Percentiles rank a stretch among this genome's conserved stretches.
phyloP scores from a whole-genome alignment of 345 rosid genomes.

The Cardamine occulta region DNA sequence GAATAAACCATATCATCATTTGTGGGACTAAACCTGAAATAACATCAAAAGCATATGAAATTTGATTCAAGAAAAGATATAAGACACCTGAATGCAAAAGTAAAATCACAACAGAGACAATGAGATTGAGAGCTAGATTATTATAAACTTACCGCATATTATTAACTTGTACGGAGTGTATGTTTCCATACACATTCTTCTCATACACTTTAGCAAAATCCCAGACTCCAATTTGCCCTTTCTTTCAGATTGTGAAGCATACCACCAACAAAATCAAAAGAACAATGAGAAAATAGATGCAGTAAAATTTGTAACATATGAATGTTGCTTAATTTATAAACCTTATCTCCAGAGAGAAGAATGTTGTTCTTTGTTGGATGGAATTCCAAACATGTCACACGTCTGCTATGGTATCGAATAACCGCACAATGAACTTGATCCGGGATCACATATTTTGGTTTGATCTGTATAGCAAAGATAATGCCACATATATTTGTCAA shows the following conservation, averaged over 20 bases:
- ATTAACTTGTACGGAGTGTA: conserved; percentile 84
- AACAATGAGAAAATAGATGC: conserved; percentile 5
- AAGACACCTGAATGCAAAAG: neutral
- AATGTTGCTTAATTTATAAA: conserved; percentile 15
- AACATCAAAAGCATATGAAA: neutral
- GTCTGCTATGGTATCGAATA: conserved; percentile 90
- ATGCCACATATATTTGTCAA: neutral
- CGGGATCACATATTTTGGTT: conserved; percentile 76
- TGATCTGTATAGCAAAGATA: conserved; percentile 51
- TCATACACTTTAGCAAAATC: conserved; percentile 88
- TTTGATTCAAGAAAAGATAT: too few relatives aligned
- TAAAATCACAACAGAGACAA: neutral
- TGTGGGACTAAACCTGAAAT: conserved; percentile 73
- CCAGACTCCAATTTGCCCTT: conserved; percentile 98
- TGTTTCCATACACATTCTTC: conserved; percentile 79
- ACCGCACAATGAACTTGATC: conserved; percentile 86
- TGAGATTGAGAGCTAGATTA: neutral
- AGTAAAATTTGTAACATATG: neutral
- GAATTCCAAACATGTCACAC: conserved; percentile 92
- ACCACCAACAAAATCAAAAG: neutral
- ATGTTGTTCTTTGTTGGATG: conserved; percentile 86
- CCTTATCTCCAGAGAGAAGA: conserved; percentile 97
- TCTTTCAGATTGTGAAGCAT: conserved; percentile 51
- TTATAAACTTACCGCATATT: conserved; percentile 65
- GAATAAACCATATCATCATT: conserved; percentile 80